Conservation (phyloP, 1,139 yeast species). For the Spathaspora sp. region DNA sequence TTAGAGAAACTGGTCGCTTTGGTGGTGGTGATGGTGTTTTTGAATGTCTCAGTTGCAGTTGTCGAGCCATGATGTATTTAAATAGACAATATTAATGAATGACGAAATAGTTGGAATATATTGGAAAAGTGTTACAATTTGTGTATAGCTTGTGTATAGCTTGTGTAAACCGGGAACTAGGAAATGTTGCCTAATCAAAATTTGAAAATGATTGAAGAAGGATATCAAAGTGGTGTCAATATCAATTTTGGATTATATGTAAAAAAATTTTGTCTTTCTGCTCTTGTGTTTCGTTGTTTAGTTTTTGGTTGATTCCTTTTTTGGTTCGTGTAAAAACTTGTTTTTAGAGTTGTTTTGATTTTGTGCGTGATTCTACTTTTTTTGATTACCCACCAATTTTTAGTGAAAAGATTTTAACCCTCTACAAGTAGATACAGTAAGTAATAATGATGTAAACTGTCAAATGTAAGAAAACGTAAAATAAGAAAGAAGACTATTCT, state of each 20-base stretch:
- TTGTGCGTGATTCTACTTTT: not conserved
- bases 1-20: not conserved
- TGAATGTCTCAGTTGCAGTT: not conserved
- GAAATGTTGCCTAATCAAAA: no score
- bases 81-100: constrained; percentile 5
- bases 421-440: no score
- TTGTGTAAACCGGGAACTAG: no score
- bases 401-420: not conserved
- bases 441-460: not conserved
- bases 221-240: no score
- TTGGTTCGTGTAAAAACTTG: not conserved
- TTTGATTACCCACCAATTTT: not conserved
- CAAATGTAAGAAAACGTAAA: not conserved
- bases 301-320: no score
- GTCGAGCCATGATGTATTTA: not conserved
- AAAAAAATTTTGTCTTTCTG: no score
- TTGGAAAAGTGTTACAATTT: not conserved
- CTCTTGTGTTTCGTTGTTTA: not conserved
- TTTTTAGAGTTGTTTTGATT: not conserved
- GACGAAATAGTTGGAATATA: constrained; percentile 11
- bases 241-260: no score
- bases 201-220: no score
- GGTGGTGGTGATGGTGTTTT: constrained; percentile 3
- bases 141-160: no score
- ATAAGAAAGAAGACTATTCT: not conserved